phyloP scores from a whole-genome alignment of 108 stramenopile genomes.

The Nitzschia sp. region DNA sequence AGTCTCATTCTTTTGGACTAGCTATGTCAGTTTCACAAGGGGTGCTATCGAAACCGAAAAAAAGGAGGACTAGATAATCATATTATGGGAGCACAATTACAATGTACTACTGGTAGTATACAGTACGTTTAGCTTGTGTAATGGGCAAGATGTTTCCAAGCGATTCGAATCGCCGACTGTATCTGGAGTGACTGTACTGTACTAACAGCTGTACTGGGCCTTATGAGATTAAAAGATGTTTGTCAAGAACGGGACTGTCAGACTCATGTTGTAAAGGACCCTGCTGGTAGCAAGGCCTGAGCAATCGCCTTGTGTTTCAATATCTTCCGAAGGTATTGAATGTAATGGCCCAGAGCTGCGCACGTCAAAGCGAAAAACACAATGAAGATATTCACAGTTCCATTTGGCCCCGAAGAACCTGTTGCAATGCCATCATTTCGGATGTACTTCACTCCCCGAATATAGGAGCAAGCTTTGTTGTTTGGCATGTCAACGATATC shows the following conservation, averaged over 20 bases:
- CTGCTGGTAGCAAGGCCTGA: neutral
- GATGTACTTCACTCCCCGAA: conserved; percentile 65
- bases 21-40: conserved; percentile 87
- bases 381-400: conserved; percentile 51
- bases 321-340: conserved; percentile 38
- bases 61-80: neutral
- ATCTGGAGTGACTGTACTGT: too few relatives aligned
- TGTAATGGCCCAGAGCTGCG: conserved; percentile 49
- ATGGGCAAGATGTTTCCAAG: too few relatives aligned
- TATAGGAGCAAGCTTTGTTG: conserved; percentile 66
- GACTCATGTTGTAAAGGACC: too few relatives aligned
- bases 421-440: conserved; percentile 50
- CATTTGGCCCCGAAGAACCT: conserved; percentile 17
- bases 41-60: conserved; percentile 53
- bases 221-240: too few relatives aligned
- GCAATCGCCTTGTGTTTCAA: neutral
- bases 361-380: conserved; percentile 49
- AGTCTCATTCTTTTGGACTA: conserved; percentile 93
- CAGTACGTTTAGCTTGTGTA: too few relatives aligned
- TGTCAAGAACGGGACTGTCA: too few relatives aligned
- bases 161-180: too few relatives aligned
- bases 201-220: too few relatives aligned
- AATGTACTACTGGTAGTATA: too few relatives aligned
- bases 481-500: conserved; percentile 29
- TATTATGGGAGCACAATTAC: too few relatives aligned